Conservation (phyloP, 768 basidiomycete species). For the Suillus tomentosus region DNA sequence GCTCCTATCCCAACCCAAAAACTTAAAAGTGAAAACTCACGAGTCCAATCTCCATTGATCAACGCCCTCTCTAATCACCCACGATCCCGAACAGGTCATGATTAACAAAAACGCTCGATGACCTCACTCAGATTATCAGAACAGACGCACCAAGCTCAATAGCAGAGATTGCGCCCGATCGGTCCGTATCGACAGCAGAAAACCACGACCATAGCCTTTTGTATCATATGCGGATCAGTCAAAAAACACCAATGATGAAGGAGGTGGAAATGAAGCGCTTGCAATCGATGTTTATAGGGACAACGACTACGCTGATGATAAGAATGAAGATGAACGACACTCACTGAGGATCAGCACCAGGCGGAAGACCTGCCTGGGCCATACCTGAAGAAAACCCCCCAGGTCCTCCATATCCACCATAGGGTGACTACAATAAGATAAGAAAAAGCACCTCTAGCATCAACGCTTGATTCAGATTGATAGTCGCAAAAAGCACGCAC, state of each 20-base stretch:
- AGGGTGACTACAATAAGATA: background rate
- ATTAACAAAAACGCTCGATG: background rate
- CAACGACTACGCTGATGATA: background rate
- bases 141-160: constrained; percentile 62
- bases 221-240: constrained; percentile 3
- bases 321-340: constrained; percentile 23
- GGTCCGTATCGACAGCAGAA: constrained; percentile 62
- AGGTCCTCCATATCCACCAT: constrained; percentile 16
- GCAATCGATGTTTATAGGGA: background rate
- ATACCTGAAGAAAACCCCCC: constrained; percentile 18
- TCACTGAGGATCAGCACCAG: constrained; percentile 77
- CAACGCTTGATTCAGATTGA: constrained; percentile 6
- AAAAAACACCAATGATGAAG: background rate
- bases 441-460: background rate
- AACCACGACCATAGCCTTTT: constrained; percentile 77
- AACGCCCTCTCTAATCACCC: constrained; percentile 43
- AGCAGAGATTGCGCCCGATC: constrained; percentile 67
- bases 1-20: background rate
- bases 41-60: constrained; percentile 72
- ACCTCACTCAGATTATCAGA: background rate
- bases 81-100: background rate
- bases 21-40: constrained; percentile 45
- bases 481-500: constrained; percentile 4
- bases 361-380: constrained; percentile 27
- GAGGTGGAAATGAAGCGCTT: background rate